Evolutionary conservation across 1,139 yeast genomes (phyloP), one percentile per base, ranked within the genome.

Genomic region (Sugiyamaella pinicola): DNA sequence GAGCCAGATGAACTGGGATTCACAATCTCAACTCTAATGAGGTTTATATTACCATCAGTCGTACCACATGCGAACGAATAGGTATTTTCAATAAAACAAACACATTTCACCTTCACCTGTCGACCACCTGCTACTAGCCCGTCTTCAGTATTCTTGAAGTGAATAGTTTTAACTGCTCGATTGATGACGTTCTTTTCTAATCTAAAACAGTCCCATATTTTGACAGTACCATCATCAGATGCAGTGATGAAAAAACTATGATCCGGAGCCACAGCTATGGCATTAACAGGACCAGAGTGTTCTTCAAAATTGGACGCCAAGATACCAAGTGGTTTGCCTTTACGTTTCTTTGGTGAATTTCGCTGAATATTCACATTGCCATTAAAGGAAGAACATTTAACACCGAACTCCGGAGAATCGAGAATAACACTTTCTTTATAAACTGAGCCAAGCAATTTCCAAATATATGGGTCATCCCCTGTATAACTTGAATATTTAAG

Each of bases 181-280:
- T 84, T 82, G 2, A 83, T 76, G 1, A 84, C 82, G 50, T 84
- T 85, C 56, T 79, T 80, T 53, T 84, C 90, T 42, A 91, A 70
- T 54, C 83, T 80, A 12, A 73, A 66, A 1, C 84, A 71, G 62
- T 89, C 96, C 98, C 98, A 93, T 0, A 93, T 69, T 58, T 82
- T 84, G 43, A 93, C 64, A 2, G 72, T 63, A 0, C 98, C 97
- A 47, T 79, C 77, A 43, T 83, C 85, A 3, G 95, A 87, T 2
- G 91, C 96, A 0, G 95, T 84, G 1, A 89, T 73, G 60, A 93
- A 84, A 61, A 81, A 86, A 38, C 80, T 80, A 18, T 82, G 78
- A 41, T 85, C 82, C 0, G 89, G 85, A 9, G 73, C 64, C 0
- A 80, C 79, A 2, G 77, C 79, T 8, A 90, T 69, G 42, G 84